A percentile compares a stretch with the other conserved stretches of the same genome.
Conservation (phyloP, 2,329 filamentous ascomycete genomes). For the Magnaporthales sp. region DNA sequence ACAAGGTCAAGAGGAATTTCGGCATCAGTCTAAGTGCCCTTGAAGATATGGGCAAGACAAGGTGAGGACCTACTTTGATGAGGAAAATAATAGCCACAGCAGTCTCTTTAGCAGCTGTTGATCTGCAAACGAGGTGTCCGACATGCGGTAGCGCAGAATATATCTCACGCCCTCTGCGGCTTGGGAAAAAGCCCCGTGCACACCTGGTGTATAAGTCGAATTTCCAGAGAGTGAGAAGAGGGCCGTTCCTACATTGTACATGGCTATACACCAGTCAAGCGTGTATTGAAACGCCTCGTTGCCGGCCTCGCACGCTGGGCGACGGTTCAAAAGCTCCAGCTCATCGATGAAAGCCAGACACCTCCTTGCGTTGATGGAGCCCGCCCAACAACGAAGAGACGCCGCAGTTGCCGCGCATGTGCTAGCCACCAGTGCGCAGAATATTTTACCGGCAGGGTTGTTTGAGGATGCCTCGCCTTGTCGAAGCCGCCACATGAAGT, state of each 20-base stretch:
- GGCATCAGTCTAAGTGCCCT: not conserved
- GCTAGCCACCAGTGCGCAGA: conserved; percentile 23
- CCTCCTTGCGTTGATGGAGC: conserved; percentile 18
- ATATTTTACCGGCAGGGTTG: conserved; percentile 14
- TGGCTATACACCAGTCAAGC: conserved; percentile 25
- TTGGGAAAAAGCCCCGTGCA: conserved; percentile 10
- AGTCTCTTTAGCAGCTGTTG: conserved; percentile 24
- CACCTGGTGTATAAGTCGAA: conserved; percentile 6
- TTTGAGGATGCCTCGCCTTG: conserved; percentile 14
- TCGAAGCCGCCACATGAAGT: conserved; percentile 19
- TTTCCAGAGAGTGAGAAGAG: conserved; percentile 12
- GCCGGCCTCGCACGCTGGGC: not conserved
- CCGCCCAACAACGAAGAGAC: conserved; percentile 17
- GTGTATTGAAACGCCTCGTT: conserved; percentile 12
- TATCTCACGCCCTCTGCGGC: conserved; percentile 20
- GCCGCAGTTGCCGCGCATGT: conserved; percentile 25
- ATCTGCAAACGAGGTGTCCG: conserved; percentile 14
- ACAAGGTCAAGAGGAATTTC: not conserved
- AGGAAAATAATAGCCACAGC: conserved; percentile 23
- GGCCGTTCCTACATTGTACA: conserved; percentile 24
- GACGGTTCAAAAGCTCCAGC: conserved; percentile 15
- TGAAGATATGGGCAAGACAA: not conserved
- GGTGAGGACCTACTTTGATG: not conserved
- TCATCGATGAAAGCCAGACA: conserved; percentile 21
- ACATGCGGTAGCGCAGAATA: conserved; percentile 19